These are phyloP conservation scores for Astrothelium subdiscretum DNA, from an alignment of 495 filamentous ascomycete species.

Conservation along the genomic window DNA sequence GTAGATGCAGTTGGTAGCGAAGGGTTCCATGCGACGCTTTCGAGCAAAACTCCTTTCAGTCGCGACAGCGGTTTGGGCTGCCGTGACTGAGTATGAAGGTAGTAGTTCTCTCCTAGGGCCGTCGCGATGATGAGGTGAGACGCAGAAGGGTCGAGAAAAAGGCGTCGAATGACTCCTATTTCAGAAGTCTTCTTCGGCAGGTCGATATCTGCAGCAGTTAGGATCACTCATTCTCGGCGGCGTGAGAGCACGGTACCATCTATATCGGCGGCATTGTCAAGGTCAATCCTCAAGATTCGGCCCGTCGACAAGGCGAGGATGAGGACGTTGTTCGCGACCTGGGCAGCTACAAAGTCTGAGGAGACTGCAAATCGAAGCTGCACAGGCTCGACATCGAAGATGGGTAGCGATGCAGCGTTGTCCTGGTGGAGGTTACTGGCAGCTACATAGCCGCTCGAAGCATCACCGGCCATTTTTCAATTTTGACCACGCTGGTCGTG, in stretches of 20 bases:
- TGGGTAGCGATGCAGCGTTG: conserved; percentile 55
- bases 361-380: conserved; percentile 84
- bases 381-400: conserved; percentile 86
- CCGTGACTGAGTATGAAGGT: conserved; percentile 87
- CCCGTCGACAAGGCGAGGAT: conserved; percentile 80
- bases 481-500: background rate
- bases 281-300: conserved; percentile 82
- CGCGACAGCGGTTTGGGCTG: conserved; percentile 72
- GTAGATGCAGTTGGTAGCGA: conserved; percentile 93
- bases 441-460: conserved; percentile 43
- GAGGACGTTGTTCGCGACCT: conserved; percentile 95
- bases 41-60: conserved; percentile 74
- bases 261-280: conserved; percentile 87
- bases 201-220: conserved; percentile 63
- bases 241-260: conserved; percentile 50
- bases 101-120: conserved; percentile 88
- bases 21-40: conserved; percentile 90
- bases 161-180: conserved; percentile 77
- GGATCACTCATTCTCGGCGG: background rate
- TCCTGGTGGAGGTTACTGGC: conserved; percentile 43
- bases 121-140: conserved; percentile 90
- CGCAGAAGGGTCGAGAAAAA: conserved; percentile 95
- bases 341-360: conserved; percentile 88
- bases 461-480: conserved; percentile 41
- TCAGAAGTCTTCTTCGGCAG: conserved; percentile 88